Evolutionary conservation across 164 flowering plant species (phyloP).

Genomic region (Stephania japonica): DNA sequence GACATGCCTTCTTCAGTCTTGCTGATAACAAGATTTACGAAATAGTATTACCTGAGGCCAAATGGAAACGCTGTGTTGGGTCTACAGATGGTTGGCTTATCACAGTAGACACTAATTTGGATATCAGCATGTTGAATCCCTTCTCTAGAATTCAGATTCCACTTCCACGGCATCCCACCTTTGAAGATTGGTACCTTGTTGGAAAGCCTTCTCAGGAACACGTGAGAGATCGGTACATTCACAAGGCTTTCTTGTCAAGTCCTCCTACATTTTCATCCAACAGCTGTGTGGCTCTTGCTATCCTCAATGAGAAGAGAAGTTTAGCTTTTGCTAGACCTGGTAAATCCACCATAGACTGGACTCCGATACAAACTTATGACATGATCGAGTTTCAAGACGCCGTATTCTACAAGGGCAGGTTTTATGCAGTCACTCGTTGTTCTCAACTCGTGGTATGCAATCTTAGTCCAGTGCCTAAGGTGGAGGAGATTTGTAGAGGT

Average conservation of each 20-base stretch:
- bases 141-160: not conserved
- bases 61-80: not conserved
- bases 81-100: not conserved
- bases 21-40: not conserved
- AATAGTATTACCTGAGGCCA: not conserved
- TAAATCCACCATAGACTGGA: not conserved
- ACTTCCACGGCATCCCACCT: not conserved
- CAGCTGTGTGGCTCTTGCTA: not conserved
- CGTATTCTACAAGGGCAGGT: not conserved
- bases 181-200: not conserved
- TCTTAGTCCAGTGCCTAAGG: not conserved
- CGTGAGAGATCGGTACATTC: not conserved
- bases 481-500: not conserved
- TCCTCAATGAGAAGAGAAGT: not conserved
- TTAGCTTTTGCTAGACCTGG: not conserved
- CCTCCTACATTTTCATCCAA: not conserved
- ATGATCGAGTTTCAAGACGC: not conserved
- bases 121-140: not conserved
- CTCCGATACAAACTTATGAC: not conserved
- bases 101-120: not conserved
- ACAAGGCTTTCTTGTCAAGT: not conserved
- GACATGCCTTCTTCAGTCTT: not conserved
- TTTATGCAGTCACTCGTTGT: not conserved
- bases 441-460: not conserved
- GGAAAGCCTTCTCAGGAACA: not conserved